phyloP scores from a whole-genome alignment of 1,139 yeast genomes.

The Kodamaea derodonti region DNA sequence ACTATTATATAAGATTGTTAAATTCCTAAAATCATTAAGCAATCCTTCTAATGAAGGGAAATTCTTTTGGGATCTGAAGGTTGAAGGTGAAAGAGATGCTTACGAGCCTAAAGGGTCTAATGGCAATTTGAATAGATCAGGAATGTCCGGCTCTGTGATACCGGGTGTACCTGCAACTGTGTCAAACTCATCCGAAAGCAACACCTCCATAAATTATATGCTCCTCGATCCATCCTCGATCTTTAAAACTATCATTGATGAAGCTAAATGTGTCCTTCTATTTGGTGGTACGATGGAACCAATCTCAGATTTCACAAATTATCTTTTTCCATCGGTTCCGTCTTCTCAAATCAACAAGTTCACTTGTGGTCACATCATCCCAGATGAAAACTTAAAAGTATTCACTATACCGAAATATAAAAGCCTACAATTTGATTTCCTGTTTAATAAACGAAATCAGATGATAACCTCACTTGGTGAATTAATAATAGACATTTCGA shows the following conservation, averaged over 20 bases:
- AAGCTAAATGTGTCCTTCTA: conserved; percentile 66
- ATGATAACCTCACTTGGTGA: conserved; percentile 55
- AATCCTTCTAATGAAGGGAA: conserved; percentile 82
- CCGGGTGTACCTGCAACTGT: conserved; percentile 2
- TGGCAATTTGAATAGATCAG: not conserved
- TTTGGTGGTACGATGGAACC: conserved; percentile 99
- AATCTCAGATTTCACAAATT: conserved; percentile 59
- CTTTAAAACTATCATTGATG: conserved; percentile 62
- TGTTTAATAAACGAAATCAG: conserved; percentile 60
- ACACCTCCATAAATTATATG: conserved; percentile 56
- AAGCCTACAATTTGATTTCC: conserved; percentile 52
- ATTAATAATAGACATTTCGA: conserved; percentile 39
- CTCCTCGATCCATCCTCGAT: conserved; percentile 75
- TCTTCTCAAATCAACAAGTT: conserved; percentile 46
- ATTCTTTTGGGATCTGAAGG: conserved; percentile 63
- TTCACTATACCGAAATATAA: conserved; percentile 40
- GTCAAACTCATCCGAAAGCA: conserved; percentile 4
- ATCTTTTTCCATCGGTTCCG: conserved; percentile 58
- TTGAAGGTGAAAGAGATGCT: conserved; percentile 7
- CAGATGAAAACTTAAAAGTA: conserved; percentile 62
- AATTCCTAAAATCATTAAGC: conserved; percentile 61
- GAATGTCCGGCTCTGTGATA: not conserved
- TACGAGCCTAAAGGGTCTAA: not conserved
- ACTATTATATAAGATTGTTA: conserved; percentile 59
- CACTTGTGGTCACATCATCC: conserved; percentile 83